phyloP scores from a whole-genome alignment of 805 yeast genomes.

The Metschnikowia sp. region DNA sequence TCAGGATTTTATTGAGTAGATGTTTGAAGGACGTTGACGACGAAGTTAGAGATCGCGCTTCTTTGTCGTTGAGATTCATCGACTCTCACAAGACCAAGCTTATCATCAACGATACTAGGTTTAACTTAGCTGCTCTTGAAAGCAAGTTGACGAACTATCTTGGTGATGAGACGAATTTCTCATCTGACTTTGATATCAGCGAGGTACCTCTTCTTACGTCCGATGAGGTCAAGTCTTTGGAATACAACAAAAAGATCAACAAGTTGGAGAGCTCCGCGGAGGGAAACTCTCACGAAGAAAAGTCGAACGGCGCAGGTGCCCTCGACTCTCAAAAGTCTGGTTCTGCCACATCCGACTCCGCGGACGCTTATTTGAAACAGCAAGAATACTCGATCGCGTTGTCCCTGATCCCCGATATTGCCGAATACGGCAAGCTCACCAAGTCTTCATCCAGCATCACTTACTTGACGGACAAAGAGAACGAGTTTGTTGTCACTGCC shows the following conservation, averaged over 20 bases:
- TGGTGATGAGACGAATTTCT: conserved; percentile 47
- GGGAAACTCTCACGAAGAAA: conserved; percentile 15
- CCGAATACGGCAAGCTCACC: conserved; percentile 67
- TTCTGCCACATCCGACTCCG: conserved; percentile 23
- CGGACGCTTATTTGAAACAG: conserved; percentile 39
- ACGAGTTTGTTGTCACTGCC: conserved; percentile 85
- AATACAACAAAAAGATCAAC: conserved; percentile 51
- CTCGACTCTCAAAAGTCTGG: conserved; percentile 9
- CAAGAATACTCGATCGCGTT: conserved; percentile 72
- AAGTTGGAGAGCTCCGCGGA: conserved; percentile 31
- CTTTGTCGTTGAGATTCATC: conserved; percentile 72
- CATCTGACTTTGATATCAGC: conserved; percentile 65
- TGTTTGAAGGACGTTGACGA: conserved; percentile 88
- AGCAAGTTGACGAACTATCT: conserved; percentile 71
- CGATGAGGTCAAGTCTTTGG: conserved; percentile 66
- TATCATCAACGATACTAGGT: conserved; percentile 64
- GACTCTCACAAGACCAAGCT: conserved; percentile 36
- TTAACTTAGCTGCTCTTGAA: conserved; percentile 77
- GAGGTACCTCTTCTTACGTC: conserved; percentile 62
- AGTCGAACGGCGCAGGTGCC: conserved; percentile 11
- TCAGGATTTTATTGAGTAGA: conserved; percentile 72
- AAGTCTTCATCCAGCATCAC: conserved; percentile 60
- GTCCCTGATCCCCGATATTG: conserved; percentile 67
- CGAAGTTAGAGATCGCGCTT: conserved; percentile 97
- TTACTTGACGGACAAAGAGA: conserved; percentile 84